Conservation (phyloP, 129 eudicot species). For the Flaveria brownii region DNA sequence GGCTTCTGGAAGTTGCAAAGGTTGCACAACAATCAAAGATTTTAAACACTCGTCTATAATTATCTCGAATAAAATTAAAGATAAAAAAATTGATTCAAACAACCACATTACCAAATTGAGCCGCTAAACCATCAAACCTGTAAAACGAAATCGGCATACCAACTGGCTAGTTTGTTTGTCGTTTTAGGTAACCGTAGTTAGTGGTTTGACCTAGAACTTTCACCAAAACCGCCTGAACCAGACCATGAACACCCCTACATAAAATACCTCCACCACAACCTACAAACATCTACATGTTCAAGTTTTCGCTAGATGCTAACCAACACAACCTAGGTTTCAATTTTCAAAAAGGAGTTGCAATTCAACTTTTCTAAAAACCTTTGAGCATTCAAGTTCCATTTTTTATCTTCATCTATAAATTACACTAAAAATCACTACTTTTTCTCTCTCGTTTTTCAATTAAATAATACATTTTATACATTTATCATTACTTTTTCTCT, state of each 20-base stretch:
- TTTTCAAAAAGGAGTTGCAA: neutral
- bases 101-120: neutral
- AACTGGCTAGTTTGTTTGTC: neutral
- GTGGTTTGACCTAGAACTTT: neutral
- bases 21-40: neutral
- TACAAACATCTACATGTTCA: neutral
- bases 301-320: neutral
- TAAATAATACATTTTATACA: no score
- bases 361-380: neutral
- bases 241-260: neutral
- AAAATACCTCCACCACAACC: neutral
- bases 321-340: neutral
- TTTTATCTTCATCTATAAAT: no score
- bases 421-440: no score
- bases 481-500: no score
- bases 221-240: neutral
- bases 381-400: no score
- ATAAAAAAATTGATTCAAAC: neutral
- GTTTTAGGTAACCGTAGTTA: neutral
- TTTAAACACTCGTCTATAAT: neutral
- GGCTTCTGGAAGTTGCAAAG: conserved; percentile 44
- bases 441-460: no score
- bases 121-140: neutral
- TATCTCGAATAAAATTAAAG: no score
- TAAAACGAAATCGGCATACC: neutral